phyloP scores from a whole-genome alignment of 345 rosid genomes.

The Syzygium aqueum region DNA sequence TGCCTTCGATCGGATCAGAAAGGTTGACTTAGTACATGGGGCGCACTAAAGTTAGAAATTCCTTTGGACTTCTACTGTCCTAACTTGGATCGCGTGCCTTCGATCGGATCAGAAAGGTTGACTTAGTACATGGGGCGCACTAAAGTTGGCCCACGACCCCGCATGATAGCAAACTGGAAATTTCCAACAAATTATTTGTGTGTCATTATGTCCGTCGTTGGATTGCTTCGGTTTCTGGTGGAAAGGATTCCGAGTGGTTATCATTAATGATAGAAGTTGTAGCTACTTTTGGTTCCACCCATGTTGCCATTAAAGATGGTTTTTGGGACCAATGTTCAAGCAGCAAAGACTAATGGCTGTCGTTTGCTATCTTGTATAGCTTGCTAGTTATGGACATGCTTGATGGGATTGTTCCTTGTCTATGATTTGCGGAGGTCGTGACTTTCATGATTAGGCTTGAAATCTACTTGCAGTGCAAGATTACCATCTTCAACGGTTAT shows the following conservation, averaged over 20 bases:
- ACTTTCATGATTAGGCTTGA: neutral
- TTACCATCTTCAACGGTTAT: no score
- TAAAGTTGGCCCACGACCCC: neutral
- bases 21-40: no score
- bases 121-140: no score
- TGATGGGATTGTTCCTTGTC: neutral
- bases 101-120: neutral
- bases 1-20: no score
- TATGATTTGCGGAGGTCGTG: neutral
- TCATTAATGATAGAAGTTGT: neutral
- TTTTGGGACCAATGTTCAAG: neutral
- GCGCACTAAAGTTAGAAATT: neutral
- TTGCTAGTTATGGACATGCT: rapidly evolving
- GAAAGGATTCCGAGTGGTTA: neutral
- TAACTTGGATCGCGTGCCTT: neutral
- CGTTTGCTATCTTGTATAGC: neutral
- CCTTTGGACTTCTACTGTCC: neutral
- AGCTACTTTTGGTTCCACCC: neutral
- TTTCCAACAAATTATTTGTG: neutral
- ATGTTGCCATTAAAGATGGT: neutral
- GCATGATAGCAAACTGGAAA: no score
- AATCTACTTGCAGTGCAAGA: no score
- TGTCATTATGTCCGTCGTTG: neutral
- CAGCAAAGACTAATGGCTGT: rapidly evolving
- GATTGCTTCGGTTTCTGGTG: neutral